These are phyloP conservation scores for Inga leiocalycina DNA, from an alignment of 306 rosid genomes.

Conservation along the genomic window DNA sequence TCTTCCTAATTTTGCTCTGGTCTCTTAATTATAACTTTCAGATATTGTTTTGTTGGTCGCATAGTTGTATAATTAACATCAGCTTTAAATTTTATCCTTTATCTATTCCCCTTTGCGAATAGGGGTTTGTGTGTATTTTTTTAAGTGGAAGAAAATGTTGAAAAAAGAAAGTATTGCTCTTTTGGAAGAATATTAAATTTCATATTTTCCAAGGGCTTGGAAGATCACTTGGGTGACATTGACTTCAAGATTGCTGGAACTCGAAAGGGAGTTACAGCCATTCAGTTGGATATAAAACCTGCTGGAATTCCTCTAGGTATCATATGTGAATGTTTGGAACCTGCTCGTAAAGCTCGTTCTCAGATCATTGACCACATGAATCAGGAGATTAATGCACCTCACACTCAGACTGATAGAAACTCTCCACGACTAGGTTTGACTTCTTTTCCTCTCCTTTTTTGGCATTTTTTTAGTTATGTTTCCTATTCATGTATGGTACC, in stretches of 20 bases:
- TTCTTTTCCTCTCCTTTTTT: slow-evolving; percentile 23
- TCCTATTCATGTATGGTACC: slow-evolving; percentile 15
- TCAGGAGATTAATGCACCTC: slow-evolving; percentile 73
- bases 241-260: slow-evolving; percentile 98
- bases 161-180: slow-evolving; percentile 8
- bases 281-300: slow-evolving; percentile 95
- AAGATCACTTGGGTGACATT: slow-evolving; percentile 98
- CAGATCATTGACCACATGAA: slow-evolving; percentile 93
- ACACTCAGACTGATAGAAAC: slow-evolving; percentile 49
- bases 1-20: neutral
- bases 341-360: slow-evolving; percentile 85
- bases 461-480: slow-evolving; percentile 5
- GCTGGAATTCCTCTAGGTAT: slow-evolving; percentile 97
- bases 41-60: slow-evolving; percentile 19
- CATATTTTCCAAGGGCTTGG: slow-evolving; percentile 71
- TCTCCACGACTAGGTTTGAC: slow-evolving; percentile 79
- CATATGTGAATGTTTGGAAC: slow-evolving; percentile 82
- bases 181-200: slow-evolving; percentile 19
- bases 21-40: slow-evolving; percentile 14
- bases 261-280: slow-evolving; percentile 80
- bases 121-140: neutral
- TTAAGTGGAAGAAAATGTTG: slow-evolving; percentile 13
- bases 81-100: slow-evolving; percentile 4
- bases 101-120: neutral
- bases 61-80: neutral